Conservation (phyloP, 352 stramenopile genomes). For the Pythium dissotocum region DNA sequence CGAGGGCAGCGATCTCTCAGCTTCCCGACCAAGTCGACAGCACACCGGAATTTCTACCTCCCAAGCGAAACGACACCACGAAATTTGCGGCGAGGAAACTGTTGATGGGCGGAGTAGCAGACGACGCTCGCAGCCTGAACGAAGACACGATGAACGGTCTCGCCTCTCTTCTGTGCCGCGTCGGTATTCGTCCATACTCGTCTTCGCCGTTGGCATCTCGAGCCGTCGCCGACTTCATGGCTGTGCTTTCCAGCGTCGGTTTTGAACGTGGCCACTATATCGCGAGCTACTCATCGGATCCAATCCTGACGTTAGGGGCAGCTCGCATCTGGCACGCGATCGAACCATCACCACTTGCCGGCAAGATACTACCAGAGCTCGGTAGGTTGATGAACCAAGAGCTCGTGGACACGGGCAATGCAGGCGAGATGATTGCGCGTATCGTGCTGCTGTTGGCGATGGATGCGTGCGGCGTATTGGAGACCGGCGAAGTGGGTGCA, state of each 20-base stretch:
- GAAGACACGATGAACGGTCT: background rate
- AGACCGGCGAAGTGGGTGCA: background rate
- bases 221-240: constrained; percentile 31
- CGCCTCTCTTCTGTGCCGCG: constrained; percentile 26
- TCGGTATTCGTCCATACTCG: constrained; percentile 26
- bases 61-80: background rate
- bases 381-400: constrained; percentile 25
- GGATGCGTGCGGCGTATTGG: constrained; percentile 20
- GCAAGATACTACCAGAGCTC: constrained; percentile 25
- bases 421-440: constrained; percentile 25
- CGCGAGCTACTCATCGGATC: constrained; percentile 26
- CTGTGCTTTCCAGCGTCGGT: constrained; percentile 25
- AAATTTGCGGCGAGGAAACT: background rate
- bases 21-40: too few relatives aligned
- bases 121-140: background rate
- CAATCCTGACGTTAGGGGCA: constrained; percentile 26
- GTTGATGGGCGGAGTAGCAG: background rate
- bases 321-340: constrained; percentile 23
- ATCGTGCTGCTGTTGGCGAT: constrained; percentile 34
- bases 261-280: constrained; percentile 21
- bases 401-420: constrained; percentile 24
- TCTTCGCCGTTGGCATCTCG: constrained; percentile 25
- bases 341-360: constrained; percentile 5
- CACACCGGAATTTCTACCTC: background rate
- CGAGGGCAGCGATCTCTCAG: too few relatives aligned